Evolutionary conservation across 2,329 filamentous ascomycete species (phyloP), one percentile per base, ranked within the genome.

Genomic region (Periglandula ipomoeae): DNA sequence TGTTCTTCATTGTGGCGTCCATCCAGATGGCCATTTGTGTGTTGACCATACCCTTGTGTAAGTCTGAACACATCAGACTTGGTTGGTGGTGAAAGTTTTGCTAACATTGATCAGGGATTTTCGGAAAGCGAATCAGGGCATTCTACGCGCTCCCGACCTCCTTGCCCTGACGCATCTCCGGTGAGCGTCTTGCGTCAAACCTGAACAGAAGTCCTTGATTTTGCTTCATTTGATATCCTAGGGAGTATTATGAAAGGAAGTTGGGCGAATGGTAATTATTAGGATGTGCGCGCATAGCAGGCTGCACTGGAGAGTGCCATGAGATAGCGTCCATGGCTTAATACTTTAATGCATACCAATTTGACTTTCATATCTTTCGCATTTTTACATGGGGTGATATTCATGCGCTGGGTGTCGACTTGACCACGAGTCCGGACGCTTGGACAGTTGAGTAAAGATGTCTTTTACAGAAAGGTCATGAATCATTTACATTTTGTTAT

Each of bases 1-100:
- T 70, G 0, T 91, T 96, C 66, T 75, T 85, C 47, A 75, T 79
- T 19, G 76, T 95, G 42, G 83, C 80, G 2, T 85, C 81, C 32
- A 81, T 94, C 17, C 89, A 96, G 67, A 74, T 95, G 0, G 82
- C 73, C 2, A 72, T 95, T 44, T 95, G 89, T 64, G 63, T 84
- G 44, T 63, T 86, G 54, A 89, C 82, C 47, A 74, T 95, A 50
- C 86, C 87, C 1, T 78, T 84, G 73, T 84, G 88, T 94, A 81
- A 75, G 88, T 78, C 7, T 15, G n/a, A n/a, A n/a, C n/a, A n/a
- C 26, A 4, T 9, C 38, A 19, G 15, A 11, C 7, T n/a, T n/a
- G 3, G 7, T 3, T 9, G 4, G 6, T 15, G 11, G 3, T 15
- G 10, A 5, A 5, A 2, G 8, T n/a, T 11, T 32, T 30, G 27